These are phyloP conservation scores for Trichosporon ovoides DNA, from an alignment of 1,284 basidiomycete species.

Conservation along the genomic window DNA sequence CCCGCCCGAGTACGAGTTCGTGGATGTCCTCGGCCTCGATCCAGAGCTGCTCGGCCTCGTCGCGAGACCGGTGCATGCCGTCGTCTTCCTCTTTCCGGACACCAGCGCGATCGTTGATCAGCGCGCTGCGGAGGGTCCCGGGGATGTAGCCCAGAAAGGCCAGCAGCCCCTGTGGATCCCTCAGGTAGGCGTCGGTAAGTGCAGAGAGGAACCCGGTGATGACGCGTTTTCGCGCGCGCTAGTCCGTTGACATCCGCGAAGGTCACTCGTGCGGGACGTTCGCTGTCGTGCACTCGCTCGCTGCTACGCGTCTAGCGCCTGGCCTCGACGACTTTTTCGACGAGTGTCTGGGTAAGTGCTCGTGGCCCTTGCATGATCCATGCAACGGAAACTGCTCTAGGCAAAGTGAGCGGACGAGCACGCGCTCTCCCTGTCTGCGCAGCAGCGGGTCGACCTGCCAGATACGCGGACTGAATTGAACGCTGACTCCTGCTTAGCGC, in stretches of 20 bases:
- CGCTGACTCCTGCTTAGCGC: neutral
- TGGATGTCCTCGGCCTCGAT: slow-evolving; percentile 53
- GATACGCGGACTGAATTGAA: neutral
- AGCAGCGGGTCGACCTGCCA: neutral
- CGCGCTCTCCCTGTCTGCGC: neutral
- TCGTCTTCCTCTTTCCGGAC: slow-evolving; percentile 52
- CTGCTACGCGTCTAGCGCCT: slow-evolving; percentile 17
- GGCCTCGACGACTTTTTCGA: slow-evolving; percentile 19
- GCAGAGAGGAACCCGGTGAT: neutral
- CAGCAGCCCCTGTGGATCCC: slow-evolving; percentile 25
- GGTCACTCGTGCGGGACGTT: slow-evolving; percentile 30
- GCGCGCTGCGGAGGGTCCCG: slow-evolving; percentile 11
- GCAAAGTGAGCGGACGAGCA: no score
- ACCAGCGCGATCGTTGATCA: slow-evolving; percentile 20
- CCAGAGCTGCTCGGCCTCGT: slow-evolving; percentile 52
- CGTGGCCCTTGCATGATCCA: no score
- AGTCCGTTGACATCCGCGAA: neutral
- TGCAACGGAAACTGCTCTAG: no score
- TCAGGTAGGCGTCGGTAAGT: slow-evolving; percentile 20
- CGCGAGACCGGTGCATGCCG: slow-evolving; percentile 50
- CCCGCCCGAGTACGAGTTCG: slow-evolving; percentile 46
- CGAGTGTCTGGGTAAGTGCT: slow-evolving; percentile 14
- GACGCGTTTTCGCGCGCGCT: neutral
- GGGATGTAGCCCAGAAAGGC: neutral
- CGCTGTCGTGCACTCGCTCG: slow-evolving; percentile 24